Base-by-base conservation (phyloP, 192 early-diverging fungal species). In the Backusella liffmaniae region DNA sequence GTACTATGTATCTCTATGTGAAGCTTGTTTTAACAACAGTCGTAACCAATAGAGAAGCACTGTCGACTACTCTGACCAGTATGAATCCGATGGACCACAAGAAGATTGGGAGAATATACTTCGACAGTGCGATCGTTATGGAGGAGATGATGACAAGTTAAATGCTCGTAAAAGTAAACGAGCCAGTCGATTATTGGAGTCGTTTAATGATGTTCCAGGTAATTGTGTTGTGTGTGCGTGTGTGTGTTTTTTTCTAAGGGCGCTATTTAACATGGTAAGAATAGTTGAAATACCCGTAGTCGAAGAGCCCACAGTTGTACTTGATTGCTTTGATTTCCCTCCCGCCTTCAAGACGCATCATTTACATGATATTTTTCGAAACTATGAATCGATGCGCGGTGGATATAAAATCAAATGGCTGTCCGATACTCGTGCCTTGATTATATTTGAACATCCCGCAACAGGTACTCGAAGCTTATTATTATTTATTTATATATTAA, bases 391-490 rank as follows among this genome's bases (percentile, higher is more conserved):
- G 51, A 80, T 85, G 65, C 83, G 88, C 56, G 91, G 91, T 66
- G 91, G 91, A 13, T 92, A 87, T 79, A 73, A 84, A 56, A 91
- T 94, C 71, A 93, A 94, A 72, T 94, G 93, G 93, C 49, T 92
- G 21, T 86, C 88, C 74, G 92, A 93, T 79, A 93, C 91, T 29
- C 82, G 85, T 66, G 90, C 90, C 21, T 77, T 92, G 18, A 86
- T 89, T 44, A 88, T 93, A 44, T 94, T 94, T 82, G 84, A 86
- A 53, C 89, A 90, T 76, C 87, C 90, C 8, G 78, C 84, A 62
- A 86, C 88, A 49, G 91, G 90, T 91, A 85, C 73, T 13, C 29
- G 16, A 21, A 1, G 5, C 9, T 34, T 10, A 26, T 53, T 23
- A 37, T 16, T 46, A 42, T 72, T 7, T 21, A 26, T 51, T 12